Evolutionary conservation across 768 basidiomycete species (phyloP).

Genomic region (Lyophyllum decastes): DNA sequence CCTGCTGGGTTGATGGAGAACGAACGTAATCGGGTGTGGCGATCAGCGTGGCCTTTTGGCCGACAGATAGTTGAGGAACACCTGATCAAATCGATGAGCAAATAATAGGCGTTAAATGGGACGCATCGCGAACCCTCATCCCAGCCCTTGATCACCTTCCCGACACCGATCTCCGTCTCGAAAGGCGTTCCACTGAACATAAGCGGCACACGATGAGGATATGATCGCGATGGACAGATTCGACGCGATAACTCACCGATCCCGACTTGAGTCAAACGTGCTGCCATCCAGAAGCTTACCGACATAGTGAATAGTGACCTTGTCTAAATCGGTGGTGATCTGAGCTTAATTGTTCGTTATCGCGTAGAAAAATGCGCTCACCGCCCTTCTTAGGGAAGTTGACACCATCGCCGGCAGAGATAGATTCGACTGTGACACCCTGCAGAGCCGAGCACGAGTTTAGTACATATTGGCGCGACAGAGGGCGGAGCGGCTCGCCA

Average conservation of each 20-base stretch:
- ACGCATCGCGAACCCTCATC: conserved; percentile 66
- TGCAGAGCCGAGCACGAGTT: conserved; percentile 24
- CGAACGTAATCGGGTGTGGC: conserved; percentile 80
- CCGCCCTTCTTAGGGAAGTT: conserved; percentile 73
- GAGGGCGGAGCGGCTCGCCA: conserved; percentile 33
- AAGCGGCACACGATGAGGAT: conserved; percentile 10
- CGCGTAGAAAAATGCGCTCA: conserved; percentile 34
- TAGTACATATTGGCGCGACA: conserved; percentile 18
- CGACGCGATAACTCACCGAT: conserved; percentile 52
- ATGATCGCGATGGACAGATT: background rate
- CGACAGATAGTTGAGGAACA: conserved; percentile 75
- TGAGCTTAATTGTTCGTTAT: conserved; percentile 1
- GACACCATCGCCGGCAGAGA: conserved; percentile 61
- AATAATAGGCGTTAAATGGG: background rate
- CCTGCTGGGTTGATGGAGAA: conserved; percentile 17
- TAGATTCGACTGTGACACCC: conserved; percentile 70
- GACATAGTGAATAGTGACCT: conserved; percentile 76
- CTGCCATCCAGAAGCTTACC: conserved; percentile 67
- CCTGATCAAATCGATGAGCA: conserved; percentile 43
- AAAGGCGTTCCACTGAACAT: conserved; percentile 56
- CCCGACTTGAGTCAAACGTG: conserved; percentile 75
- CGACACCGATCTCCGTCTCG: conserved; percentile 70
- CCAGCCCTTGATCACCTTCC: conserved; percentile 89
- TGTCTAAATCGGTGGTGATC: conserved; percentile 47
- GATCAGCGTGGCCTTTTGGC: conserved; percentile 68